Evolutionary conservation across 106 monocot species (phyloP), one percentile per base, ranked within the genome.

Genomic region (Dendrobium officinale): DNA sequence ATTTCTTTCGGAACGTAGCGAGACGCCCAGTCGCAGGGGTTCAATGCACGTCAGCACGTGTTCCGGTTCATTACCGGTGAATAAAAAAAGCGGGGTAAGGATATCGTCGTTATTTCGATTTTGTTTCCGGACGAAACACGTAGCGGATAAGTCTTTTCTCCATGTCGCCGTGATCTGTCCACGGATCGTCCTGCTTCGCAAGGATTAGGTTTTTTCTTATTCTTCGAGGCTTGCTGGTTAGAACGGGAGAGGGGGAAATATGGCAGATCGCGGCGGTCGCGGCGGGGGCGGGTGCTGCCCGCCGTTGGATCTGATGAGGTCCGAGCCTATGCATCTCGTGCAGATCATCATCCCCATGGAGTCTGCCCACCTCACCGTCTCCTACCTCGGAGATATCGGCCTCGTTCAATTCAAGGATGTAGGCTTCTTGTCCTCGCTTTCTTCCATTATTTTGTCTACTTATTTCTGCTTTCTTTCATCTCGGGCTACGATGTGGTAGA

Each of bases 401-500:
- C 83, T 94, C 49, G 77, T 97, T 87, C 97, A 97, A 77, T 97
- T 97, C 86, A 97, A 94, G 86, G 97, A 97, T 66, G 97, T 97
- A 86, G 15, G 87, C 45, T 31, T 66, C 51, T 42, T 66, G 61
- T 48, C 8, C 22, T 56, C 9, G 33, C 41, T 67, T 42, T 1
- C 67, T 67, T 42, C 16, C 17, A 26, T 48, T 76, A 76, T 42
- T 27, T 6, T 76, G 19, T 15, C 70, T 70, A 70, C 22, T 74
- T 43, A 20, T 41, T 42, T 20, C 74, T 2, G 0, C 20, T 42
- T 74, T 74, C 41, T 40, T 72, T 72, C 40, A 40, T 72, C 40
- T 72, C 40, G 72, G 29, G 64, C 64, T 66, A 24, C n/a, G 24
- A 66, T 66, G 10, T 51, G 51, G 0, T 51, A 1, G 61, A 0